Conservation (phyloP, 352 stramenopile genomes). For the Phytophthora pistaciae region DNA sequence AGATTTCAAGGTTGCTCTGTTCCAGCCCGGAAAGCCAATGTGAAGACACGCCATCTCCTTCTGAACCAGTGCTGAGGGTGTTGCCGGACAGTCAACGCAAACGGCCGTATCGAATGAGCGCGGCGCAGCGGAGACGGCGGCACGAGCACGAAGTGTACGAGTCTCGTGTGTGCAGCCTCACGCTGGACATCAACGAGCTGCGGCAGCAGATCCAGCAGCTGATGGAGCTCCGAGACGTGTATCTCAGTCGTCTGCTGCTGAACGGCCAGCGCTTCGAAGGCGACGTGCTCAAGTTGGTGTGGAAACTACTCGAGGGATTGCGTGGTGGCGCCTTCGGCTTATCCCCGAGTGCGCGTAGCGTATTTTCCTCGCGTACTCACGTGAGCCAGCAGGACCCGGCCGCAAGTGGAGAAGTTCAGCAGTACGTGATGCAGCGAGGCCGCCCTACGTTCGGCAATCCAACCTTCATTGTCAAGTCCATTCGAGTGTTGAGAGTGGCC, state of each 20-base stretch:
- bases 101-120: conserved; percentile 25
- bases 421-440: conserved; percentile 44
- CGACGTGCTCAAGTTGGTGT: conserved; percentile 24
- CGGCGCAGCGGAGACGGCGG: conserved; percentile 14
- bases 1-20: conserved; percentile 1
- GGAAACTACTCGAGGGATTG: conserved; percentile 29
- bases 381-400: conserved; percentile 12
- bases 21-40: background rate
- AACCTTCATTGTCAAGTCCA: conserved; percentile 24
- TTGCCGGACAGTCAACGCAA: conserved; percentile 24
- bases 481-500: conserved; percentile 21
- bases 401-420: conserved; percentile 19
- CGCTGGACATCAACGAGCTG: conserved; percentile 41
- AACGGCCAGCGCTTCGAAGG: conserved; percentile 27
- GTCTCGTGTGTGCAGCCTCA: conserved; percentile 39
- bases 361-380: conserved; percentile 25
- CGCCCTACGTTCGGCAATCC: conserved; percentile 31
- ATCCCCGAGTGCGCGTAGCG: conserved; percentile 10
- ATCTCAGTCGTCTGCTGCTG: conserved; percentile 13
- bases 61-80: background rate
- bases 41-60: background rate
- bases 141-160: conserved; percentile 19
- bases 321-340: conserved; percentile 9
- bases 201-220: conserved; percentile 33
- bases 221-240: conserved; percentile 22